Evolutionary conservation across 2,329 filamentous ascomycete species (phyloP).

Genomic region (Fusarium liriodendri): DNA sequence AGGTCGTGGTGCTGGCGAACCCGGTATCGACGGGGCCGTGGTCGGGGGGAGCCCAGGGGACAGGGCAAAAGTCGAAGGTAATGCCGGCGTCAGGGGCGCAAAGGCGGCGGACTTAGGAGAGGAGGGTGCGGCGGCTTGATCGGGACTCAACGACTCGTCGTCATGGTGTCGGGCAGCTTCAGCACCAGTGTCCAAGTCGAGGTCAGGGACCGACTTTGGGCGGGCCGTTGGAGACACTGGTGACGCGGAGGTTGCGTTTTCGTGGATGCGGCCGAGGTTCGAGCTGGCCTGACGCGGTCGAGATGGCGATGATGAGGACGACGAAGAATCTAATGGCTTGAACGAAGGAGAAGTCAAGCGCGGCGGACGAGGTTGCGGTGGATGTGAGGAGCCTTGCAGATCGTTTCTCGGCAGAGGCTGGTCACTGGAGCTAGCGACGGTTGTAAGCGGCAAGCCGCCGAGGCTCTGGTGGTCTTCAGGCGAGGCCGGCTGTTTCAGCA

Average conservation of each 20-base stretch:
- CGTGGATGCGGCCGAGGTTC: constrained; percentile 44
- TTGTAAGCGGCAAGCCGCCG: constrained; percentile 35
- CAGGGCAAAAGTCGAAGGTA: constrained; percentile 56
- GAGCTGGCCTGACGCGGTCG: constrained; percentile 36
- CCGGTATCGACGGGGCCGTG: constrained; percentile 20
- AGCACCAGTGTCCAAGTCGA: constrained; percentile 32
- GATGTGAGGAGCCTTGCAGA: constrained; percentile 33
- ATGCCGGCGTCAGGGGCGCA: constrained; percentile 20
- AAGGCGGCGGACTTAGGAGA: constrained; percentile 28
- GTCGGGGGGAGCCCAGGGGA: constrained; percentile 38
- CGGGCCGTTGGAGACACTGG: constrained; percentile 25
- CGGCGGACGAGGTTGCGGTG: constrained; percentile 37
- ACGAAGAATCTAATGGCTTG: constrained; percentile 31
- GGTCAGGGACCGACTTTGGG: constrained; percentile 31
- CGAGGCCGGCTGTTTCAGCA: constrained; percentile 38
- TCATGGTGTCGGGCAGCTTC: constrained; percentile 40
- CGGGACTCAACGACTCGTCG: constrained; percentile 42
- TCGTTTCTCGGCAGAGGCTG: constrained; percentile 36
- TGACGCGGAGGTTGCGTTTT: constrained; percentile 29
- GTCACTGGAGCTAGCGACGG: constrained; percentile 40
- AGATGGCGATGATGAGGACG: constrained; percentile 32
- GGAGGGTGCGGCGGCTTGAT: constrained; percentile 37
- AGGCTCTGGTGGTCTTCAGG: constrained; percentile 37
- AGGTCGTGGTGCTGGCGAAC: constrained; percentile 31
- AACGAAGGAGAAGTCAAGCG: constrained; percentile 33